These are phyloP conservation scores for Kwoniella dendrophila DNA, from an alignment of 768 basidiomycete genomes.

Conservation along the genomic window DNA sequence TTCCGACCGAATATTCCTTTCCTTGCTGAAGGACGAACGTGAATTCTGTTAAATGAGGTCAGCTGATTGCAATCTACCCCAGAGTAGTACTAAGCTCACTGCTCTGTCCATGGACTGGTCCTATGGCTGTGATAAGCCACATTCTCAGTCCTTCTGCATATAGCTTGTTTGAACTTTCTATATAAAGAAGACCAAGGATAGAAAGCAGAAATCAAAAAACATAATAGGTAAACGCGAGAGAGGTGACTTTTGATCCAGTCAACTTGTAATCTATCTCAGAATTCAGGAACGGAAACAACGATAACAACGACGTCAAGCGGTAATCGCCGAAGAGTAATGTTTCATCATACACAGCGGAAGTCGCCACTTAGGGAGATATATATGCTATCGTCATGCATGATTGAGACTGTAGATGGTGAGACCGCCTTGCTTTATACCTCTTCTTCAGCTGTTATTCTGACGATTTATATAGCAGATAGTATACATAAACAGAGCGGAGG, in stretches of 20 bases:
- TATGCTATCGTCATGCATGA: too few relatives aligned
- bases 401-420: too few relatives aligned
- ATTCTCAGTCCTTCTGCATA: constrained; percentile 14
- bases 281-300: constrained; percentile 2
- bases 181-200: background rate
- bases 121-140: constrained; percentile 43
- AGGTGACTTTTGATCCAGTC: constrained; percentile 8
- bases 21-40: constrained; percentile 44
- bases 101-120: constrained; percentile 39
- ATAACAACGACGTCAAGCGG: background rate
- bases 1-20: constrained; percentile 38
- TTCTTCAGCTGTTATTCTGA: too few relatives aligned
- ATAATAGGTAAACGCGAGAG: background rate
- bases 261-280: background rate
- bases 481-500: too few relatives aligned
- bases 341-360: background rate
- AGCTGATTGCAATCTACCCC: background rate
- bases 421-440: too few relatives aligned
- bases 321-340: background rate
- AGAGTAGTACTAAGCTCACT: constrained; percentile 13
- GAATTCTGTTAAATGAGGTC: constrained; percentile 33
- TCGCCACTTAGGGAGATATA: too few relatives aligned
- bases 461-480: too few relatives aligned
- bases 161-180: background rate
- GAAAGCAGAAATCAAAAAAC: background rate